Conservation (phyloP, 148 eudicot species). For the Rhododendron henanense region DNA sequence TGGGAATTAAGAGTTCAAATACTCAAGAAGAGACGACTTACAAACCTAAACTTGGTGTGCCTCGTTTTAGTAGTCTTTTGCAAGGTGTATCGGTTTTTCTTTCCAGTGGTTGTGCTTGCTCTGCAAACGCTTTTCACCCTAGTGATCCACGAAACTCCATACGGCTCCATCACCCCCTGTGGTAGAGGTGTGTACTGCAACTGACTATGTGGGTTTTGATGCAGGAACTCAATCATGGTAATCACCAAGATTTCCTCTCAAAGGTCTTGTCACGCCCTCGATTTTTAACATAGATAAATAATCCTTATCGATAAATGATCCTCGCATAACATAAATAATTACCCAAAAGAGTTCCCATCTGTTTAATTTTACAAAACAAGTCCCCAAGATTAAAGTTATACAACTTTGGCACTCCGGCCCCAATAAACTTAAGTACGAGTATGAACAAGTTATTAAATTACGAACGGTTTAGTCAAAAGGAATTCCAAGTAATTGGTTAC, state of each 20-base stretch:
- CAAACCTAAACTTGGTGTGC: background rate
- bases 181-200: background rate
- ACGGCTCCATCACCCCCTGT: background rate
- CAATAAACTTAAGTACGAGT: no score
- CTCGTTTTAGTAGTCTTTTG: background rate
- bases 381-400: no score
- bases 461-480: no score
- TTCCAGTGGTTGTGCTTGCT: background rate
- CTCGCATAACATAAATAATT: no score
- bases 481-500: no score
- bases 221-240: background rate
- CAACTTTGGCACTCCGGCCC: no score
- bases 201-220: background rate
- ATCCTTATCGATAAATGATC: no score
- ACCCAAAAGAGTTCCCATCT: no score
- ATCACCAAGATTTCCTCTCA: background rate
- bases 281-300: no score
- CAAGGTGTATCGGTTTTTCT: background rate
- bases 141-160: background rate
- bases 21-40: background rate
- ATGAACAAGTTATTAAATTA: no score
- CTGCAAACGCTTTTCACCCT: background rate
- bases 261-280: no score
- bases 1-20: background rate
- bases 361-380: no score